Base-by-base conservation (phyloP, 192 early-diverging fungal genomes). In the Backusella parvicylindrica region DNA sequence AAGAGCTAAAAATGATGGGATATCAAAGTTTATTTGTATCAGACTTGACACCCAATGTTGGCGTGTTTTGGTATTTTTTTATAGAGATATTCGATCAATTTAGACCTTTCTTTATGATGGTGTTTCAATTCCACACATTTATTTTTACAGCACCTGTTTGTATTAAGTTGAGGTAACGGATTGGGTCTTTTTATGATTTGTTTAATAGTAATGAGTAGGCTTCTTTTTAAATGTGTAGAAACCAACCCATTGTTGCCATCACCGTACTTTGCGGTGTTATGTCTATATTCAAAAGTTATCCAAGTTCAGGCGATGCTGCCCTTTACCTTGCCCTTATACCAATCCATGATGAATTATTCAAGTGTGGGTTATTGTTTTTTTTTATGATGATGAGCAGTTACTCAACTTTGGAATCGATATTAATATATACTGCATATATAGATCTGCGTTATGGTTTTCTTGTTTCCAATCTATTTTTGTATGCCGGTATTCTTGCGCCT, bases 1-100 rank as follows among this genome's bases (percentile, higher is more conserved):
- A n/a, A 49, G 32, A 56, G 35, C 28, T 26, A 28, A 50, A 35
- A 16, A 16, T 37, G 1, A 28, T 36, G 1, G 33, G 2, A 4
- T n/a, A n/a, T n/a, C 40, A 64, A 41, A 72, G 73, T 26, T 15
- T 79, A 12, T 76, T 75, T 38, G 37, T 96, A 16, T 83, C 89
- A 43, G 98, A 99, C 71, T 81, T 99, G 76, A 93, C 93, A n/a
- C 98, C 97, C 1, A 99, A 97, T 82, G 87, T 98, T 30, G 98
- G 98, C 6, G 79, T 98, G 68, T 98, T 90, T 77, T 99, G 98
- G 98, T 99, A 99, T 84, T 97, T 99, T 83, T 97, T 98, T 83
- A 98, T 95, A 66, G 98, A 99, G 81, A 97, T 99, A 82, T 99
- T 99, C 87, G 97, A 99, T 79, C 94, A 97, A 71, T 99, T 98